Conservation (phyloP, 2,329 filamentous ascomycete genomes). For the Whalleya microplaca region DNA sequence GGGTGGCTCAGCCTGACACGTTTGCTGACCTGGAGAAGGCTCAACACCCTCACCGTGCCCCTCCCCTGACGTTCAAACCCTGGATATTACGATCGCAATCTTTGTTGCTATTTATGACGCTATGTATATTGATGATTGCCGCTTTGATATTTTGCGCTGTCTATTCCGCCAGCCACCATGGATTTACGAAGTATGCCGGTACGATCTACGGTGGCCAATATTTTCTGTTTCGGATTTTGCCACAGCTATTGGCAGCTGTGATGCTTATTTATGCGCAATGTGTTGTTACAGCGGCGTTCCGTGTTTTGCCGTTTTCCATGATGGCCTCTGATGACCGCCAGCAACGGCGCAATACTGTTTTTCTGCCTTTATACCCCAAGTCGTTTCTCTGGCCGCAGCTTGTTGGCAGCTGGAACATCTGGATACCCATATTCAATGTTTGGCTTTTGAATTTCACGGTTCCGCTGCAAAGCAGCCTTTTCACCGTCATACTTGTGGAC, state of each 20-base stretch:
- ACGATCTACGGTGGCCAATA: constrained; percentile 73
- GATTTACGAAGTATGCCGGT: constrained; percentile 69
- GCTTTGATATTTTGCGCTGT: constrained; percentile 74
- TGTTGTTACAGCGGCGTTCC: constrained; percentile 73
- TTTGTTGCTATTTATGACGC: constrained; percentile 61
- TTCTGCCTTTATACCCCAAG: constrained; percentile 69
- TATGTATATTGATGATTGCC: constrained; percentile 71
- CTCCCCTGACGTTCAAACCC: constrained; percentile 72
- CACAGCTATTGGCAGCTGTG: constrained; percentile 73
- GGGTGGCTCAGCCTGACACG: constrained; percentile 35
- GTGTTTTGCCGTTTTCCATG: constrained; percentile 77
- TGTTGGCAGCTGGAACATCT: constrained; percentile 68
- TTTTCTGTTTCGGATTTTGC: constrained; percentile 85
- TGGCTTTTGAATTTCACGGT: constrained; percentile 83
- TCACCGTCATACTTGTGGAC: constrained; percentile 63
- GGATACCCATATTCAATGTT: constrained; percentile 66
- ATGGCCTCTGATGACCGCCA: constrained; percentile 68
- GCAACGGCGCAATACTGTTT: constrained; percentile 67
- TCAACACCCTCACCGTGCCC: constrained; percentile 23
- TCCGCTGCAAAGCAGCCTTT: constrained; percentile 78
- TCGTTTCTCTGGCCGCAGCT: constrained; percentile 66
- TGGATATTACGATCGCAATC: constrained; percentile 69
- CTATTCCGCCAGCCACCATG: constrained; percentile 64
- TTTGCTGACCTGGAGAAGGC: constrained; percentile 26
- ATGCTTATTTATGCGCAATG: constrained; percentile 79